Evolutionary conservation across 768 basidiomycete species (phyloP).

Genomic region (Naganishia onofrii): DNA sequence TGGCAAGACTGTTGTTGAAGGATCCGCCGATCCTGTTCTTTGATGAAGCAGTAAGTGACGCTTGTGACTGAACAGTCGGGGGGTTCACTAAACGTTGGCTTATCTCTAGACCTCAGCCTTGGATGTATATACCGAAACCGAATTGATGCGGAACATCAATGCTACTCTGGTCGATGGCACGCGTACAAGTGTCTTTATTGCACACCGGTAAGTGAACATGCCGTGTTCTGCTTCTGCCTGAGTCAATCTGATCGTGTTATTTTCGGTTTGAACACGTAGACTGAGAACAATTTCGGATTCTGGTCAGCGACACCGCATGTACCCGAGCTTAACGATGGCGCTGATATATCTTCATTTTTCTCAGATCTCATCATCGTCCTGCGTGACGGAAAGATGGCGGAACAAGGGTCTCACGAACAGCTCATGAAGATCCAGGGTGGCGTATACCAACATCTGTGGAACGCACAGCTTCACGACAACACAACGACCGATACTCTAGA

Average conservation of each 20-base stretch:
- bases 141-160: conserved; percentile 93
- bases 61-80: background rate
- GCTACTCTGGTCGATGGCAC: conserved; percentile 68
- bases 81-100: background rate
- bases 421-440: conserved; percentile 64
- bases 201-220: conserved; percentile 61
- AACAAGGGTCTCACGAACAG: conserved; percentile 90
- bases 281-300: conserved; percentile 85
- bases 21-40: conserved; percentile 96
- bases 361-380: conserved; percentile 89
- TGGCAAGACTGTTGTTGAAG: conserved; percentile 86
- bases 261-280: conserved; percentile 34
- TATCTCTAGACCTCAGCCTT: conserved; percentile 78
- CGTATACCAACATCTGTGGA: conserved; percentile 52
- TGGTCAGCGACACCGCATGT: conserved; percentile 57
- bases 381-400: conserved; percentile 81
- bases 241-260: background rate
- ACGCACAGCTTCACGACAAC: conserved; percentile 44
- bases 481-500: background rate
- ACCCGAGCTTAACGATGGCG: too few relatives aligned
- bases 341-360: conserved; percentile 31
- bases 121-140: conserved; percentile 90
- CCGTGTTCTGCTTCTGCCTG: background rate
- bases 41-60: conserved; percentile 80
- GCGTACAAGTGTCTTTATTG: conserved; percentile 94